Percentiles rank a stretch among this genome's conserved stretches.
Conservation (phyloP, 192 early-diverging fungal species). For the Thamnidium elegans region DNA sequence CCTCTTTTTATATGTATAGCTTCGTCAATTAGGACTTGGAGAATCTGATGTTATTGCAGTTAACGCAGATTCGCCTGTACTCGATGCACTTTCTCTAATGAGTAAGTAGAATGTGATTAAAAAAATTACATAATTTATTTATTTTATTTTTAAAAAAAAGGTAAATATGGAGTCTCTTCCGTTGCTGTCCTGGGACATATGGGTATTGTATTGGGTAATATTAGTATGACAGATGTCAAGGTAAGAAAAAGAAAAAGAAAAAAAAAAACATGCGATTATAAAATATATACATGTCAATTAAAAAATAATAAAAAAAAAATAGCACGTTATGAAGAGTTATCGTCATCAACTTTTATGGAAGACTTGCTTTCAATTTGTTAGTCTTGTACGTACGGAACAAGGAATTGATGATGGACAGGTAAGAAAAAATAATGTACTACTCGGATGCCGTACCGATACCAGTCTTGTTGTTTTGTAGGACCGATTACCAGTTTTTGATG, state of each 20-base stretch:
- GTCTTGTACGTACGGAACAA: constrained; percentile 55
- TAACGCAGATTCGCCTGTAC: constrained; percentile 48
- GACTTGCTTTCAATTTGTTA: constrained; percentile 64
- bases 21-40: constrained; percentile 58
- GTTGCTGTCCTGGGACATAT: constrained; percentile 55
- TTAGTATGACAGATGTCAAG: constrained; percentile 71
- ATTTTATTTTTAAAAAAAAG: constrained; percentile 26
- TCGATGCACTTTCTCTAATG: constrained; percentile 66
- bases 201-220: constrained; percentile 59
- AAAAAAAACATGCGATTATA: not conserved
- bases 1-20: constrained; percentile 17
- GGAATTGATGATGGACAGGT: constrained; percentile 68
- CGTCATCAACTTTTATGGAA: constrained; percentile 46
- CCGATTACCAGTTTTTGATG: constrained; percentile 73
- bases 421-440: not conserved
- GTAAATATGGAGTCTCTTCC: constrained; percentile 58
- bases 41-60: constrained; percentile 53
- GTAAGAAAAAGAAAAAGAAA: constrained; percentile 18
- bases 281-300: not conserved
- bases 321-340: constrained; percentile 38
- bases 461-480: constrained; percentile 35
- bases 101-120: constrained; percentile 30
- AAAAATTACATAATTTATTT: not conserved
- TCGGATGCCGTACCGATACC: not conserved
- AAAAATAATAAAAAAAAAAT: not conserved